These are phyloP conservation scores for Cyclocybe cylindracea DNA, from an alignment of 768 basidiomycete genomes.

Conservation along the genomic window DNA sequence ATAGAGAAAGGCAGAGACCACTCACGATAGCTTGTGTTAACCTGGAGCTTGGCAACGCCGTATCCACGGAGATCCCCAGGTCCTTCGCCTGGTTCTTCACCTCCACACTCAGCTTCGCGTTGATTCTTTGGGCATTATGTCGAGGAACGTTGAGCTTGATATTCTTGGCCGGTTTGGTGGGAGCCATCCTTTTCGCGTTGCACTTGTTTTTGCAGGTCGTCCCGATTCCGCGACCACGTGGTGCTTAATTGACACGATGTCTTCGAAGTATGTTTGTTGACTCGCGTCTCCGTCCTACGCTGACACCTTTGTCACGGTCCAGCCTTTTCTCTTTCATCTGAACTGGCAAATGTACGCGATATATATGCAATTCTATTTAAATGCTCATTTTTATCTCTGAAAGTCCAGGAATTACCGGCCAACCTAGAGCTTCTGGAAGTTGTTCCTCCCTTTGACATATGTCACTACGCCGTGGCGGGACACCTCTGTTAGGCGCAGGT, in stretches of 20 bases:
- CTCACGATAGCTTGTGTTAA: slow-evolving; percentile 69
- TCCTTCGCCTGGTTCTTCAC: slow-evolving; percentile 56
- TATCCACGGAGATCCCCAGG: slow-evolving; percentile 52
- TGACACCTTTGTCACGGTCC: too few relatives aligned
- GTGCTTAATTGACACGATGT: slow-evolving; percentile 2
- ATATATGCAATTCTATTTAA: too few relatives aligned
- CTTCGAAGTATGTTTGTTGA: too few relatives aligned
- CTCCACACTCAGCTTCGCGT: slow-evolving; percentile 59
- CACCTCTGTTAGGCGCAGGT: slow-evolving; percentile 20
- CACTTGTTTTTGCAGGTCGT: neutral
- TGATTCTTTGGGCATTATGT: slow-evolving; percentile 74
- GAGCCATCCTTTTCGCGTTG: slow-evolving; percentile 47
- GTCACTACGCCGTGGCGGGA: slow-evolving; percentile 16
- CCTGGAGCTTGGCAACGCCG: slow-evolving; percentile 64
- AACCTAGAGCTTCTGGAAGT: too few relatives aligned
- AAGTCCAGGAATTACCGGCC: too few relatives aligned
- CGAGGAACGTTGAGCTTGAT: slow-evolving; percentile 71
- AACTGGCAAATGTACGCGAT: too few relatives aligned
- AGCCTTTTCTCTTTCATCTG: too few relatives aligned
- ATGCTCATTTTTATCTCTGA: too few relatives aligned
- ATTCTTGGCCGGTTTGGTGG: slow-evolving; percentile 53
- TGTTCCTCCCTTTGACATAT: neutral
- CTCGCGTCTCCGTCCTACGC: too few relatives aligned
- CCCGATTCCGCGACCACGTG: slow-evolving; percentile 17
- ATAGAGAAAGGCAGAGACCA: slow-evolving; percentile 15